A percentile compares a stretch with the other conserved stretches of the same genome.
Conservation (phyloP, 441 rosid species). For the Hura crepitans region DNA sequence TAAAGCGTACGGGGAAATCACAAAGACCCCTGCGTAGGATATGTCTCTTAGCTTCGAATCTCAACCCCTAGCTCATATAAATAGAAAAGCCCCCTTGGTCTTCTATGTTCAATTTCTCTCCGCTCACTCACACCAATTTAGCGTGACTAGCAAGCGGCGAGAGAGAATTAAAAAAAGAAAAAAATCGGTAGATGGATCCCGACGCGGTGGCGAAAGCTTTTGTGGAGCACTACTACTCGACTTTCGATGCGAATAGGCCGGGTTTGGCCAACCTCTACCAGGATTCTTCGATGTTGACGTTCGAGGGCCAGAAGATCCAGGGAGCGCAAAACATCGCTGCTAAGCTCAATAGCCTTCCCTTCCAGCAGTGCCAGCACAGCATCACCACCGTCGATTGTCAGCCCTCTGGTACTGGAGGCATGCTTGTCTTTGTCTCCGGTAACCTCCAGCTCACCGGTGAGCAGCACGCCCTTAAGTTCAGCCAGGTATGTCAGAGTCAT, state of each 20-base stretch:
- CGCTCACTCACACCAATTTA: background rate
- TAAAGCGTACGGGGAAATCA: too few species aligned
- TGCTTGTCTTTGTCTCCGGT: conserved; percentile 94
- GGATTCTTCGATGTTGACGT: conserved; percentile 84
- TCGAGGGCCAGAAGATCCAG: conserved; percentile 90
- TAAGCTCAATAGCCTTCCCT: conserved; percentile 74
- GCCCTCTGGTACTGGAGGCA: conserved; percentile 85
- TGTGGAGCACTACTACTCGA: conserved; percentile 89
- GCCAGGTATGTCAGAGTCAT: conserved; percentile 50
- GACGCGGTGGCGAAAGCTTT: conserved; percentile 84
- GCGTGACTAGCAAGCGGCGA: conserved; percentile 19
- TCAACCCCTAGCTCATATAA: conserved; percentile 22
- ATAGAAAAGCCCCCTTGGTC: background rate
- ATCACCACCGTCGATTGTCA: conserved; percentile 90
- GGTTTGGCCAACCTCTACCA: conserved; percentile 67
- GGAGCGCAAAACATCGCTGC: conserved; percentile 76
- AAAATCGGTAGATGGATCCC: conserved; percentile 54
- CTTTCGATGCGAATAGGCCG: conserved; percentile 72
- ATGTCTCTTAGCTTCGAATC: too few species aligned
- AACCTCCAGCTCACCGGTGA: conserved; percentile 88
- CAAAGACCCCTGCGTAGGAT: too few species aligned
- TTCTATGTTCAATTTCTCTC: background rate
- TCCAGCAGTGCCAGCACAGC: conserved; percentile 84
- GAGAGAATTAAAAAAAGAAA: too few species aligned
- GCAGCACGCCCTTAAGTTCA: conserved; percentile 90